Evolutionary conservation across 495 filamentous ascomycete species (phyloP), one percentile per base, ranked within the genome.

Genomic region (Staphylotrichum tortipilum): DNA sequence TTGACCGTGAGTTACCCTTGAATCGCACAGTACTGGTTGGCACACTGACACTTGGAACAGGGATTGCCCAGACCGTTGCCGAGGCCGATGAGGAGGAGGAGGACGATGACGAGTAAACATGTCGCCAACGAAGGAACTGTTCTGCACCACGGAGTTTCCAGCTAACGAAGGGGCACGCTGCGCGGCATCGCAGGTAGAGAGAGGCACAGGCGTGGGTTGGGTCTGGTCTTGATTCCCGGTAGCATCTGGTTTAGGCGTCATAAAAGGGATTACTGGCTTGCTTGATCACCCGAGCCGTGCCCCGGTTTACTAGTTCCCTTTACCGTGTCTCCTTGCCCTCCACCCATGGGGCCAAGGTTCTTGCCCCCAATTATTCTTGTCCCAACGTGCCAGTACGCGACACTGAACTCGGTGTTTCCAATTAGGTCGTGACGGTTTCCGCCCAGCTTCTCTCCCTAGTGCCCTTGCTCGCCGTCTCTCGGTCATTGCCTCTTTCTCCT

Each of bases 61-160:
- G 78, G 60, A 88, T 88, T 52, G 84, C 84, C 47, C 79, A 83
- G 73, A 86, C 81, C 45, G 83, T 82, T 24, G 71, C 85, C 57
- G 80, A 87, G 75, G 77, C 74, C 26, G 82, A 88, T 15, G 81
- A 85, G 63, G 79, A 81, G 38, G 80, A 82, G 26, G 67, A 68
- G 38, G 75, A 81, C 51, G 78, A 84, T 62, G 74, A 77, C 47
- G 76, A 79, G 65, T 77, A 78, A 68, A 72, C 57, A 41, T 17
- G 29, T 43, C 33, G 7, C 4, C 36, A 21, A 40, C 24, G 24
- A 14, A 21, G 8, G 49, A 48, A 15, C 17, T 22, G 18, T 44
- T 40, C 15, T 15, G 37, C n/a, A 26, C 22, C 44, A 49, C 43
- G 15, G 34, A 15, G 19, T 39, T 28, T 50, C 26, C 30, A 29